A percentile compares a stretch with the other conserved stretches of the same genome.
Conservation (phyloP, 106 monocot species). For the Dendrobium huoshanense region DNA sequence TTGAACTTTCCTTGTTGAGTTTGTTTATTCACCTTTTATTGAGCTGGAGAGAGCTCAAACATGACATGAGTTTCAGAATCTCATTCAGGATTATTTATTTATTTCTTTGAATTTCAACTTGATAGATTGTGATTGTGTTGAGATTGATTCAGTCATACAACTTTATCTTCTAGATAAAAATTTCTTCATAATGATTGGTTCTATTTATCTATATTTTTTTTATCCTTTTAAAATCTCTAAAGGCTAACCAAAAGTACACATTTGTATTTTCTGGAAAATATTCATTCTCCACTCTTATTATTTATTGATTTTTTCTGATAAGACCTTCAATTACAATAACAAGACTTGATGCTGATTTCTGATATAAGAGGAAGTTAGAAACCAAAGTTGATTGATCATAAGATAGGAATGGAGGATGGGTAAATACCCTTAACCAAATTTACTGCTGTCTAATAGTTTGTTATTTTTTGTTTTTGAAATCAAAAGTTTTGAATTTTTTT, state of each 20-base stretch:
- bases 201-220: background rate
- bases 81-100: background rate
- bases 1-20: background rate
- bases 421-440: background rate
- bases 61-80: background rate
- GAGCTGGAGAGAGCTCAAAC: background rate
- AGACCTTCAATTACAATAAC: background rate
- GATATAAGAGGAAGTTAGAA: background rate
- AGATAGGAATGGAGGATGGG: background rate
- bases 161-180: background rate
- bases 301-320: background rate
- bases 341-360: background rate
- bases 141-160: background rate
- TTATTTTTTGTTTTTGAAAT: too few species aligned
- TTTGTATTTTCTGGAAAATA: too few species aligned
- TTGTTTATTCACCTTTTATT: background rate
- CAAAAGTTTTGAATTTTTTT: too few species aligned
- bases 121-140: background rate
- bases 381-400: background rate
- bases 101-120: background rate
- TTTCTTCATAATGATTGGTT: background rate
- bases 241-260: background rate
- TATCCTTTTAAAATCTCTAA: too few species aligned
- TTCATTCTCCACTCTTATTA: too few species aligned
- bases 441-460: too few species aligned